Conservation (phyloP, 768 basidiomycete species). For the Tylopilus rubrobrunneus region DNA sequence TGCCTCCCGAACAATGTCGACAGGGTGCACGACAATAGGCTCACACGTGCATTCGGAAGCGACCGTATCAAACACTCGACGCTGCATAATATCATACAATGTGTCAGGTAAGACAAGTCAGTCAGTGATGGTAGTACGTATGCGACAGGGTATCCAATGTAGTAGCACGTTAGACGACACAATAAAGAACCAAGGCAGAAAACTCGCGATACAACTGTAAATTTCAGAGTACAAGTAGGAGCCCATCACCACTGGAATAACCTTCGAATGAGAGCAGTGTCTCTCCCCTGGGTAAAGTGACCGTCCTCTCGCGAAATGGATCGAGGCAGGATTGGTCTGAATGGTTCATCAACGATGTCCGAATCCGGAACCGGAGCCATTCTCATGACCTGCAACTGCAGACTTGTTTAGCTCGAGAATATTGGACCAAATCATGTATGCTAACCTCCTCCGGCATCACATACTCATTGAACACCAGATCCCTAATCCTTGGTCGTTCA, state of each 20-base stretch:
- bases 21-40: neutral
- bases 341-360: constrained; percentile 41
- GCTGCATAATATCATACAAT: constrained; percentile 26
- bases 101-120: constrained; percentile 23
- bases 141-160: constrained; percentile 35
- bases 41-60: neutral
- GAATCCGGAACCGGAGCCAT: constrained; percentile 49
- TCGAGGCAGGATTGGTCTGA: constrained; percentile 29
- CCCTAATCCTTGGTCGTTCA: constrained; percentile 51
- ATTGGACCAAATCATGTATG: neutral
- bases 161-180: constrained; percentile 20
- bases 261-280: constrained; percentile 47
- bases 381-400: constrained; percentile 63
- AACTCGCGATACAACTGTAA: constrained; percentile 28
- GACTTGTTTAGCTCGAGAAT: constrained; percentile 1
- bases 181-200: constrained; percentile 26
- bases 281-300: constrained; percentile 32
- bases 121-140: constrained; percentile 33
- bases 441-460: constrained; percentile 72
- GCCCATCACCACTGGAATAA: constrained; percentile 42
- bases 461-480: constrained; percentile 50
- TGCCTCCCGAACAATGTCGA: constrained; percentile 5
- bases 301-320: constrained; percentile 31
- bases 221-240: constrained; percentile 19
- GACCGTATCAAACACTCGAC: neutral